A percentile compares a stretch with the other conserved stretches of the same genome.
These are phyloP conservation scores for Trametes maxima DNA, from an alignment of 768 basidiomycete species.

Conservation along the genomic window DNA sequence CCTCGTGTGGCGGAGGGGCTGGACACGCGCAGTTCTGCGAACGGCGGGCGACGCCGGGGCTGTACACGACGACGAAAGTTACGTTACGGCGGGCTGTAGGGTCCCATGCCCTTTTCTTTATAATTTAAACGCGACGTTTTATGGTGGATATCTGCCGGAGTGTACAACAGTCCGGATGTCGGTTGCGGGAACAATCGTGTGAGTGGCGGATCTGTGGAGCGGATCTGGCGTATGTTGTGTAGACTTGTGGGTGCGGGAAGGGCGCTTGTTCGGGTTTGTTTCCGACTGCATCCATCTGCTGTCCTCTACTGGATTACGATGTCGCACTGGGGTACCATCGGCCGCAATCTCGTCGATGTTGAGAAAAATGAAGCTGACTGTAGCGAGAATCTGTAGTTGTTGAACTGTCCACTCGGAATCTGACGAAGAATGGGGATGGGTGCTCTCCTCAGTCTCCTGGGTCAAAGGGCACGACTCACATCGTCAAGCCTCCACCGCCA, in stretches of 20 bases:
- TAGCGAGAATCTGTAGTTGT: too few relatives aligned
- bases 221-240: background rate
- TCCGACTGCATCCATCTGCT: background rate
- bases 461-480: too few relatives aligned
- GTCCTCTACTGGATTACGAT: too few relatives aligned
- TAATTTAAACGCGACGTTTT: slow-evolving; percentile 11
- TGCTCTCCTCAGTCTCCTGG: too few relatives aligned
- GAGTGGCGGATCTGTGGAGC: background rate
- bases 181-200: background rate
- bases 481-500: too few relatives aligned
- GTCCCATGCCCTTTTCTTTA: background rate
- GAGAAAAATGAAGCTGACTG: too few relatives aligned
- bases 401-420: too few relatives aligned
- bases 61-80: background rate
- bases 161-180: too few relatives aligned
- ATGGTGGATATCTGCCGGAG: background rate
- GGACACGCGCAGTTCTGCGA: background rate
- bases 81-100: slow-evolving; percentile 4
- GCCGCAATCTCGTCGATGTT: too few relatives aligned
- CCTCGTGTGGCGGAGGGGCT: background rate
- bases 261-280: background rate
- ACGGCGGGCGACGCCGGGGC: background rate
- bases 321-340: too few relatives aligned
- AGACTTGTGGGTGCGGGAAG: slow-evolving; percentile 1
- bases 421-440: too few relatives aligned